phyloP scores from a whole-genome alignment of 2,329 filamentous ascomycete genomes.

The Zymoseptoria pseudotritici region DNA sequence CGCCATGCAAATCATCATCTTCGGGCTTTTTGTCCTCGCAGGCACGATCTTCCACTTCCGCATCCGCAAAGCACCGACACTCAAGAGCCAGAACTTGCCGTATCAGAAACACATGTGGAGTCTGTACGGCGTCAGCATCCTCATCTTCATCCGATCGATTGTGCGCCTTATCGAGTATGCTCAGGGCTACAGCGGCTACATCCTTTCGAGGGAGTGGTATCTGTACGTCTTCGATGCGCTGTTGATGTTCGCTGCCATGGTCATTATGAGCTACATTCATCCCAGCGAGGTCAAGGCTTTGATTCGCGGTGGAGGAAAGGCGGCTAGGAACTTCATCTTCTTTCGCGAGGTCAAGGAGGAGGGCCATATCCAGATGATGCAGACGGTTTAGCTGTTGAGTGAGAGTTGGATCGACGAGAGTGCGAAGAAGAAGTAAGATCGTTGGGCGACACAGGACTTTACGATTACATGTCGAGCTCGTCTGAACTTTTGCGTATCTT shows the following conservation, averaged over 20 bases:
- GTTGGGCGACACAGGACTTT: no score
- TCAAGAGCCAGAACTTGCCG: slow-evolving; percentile 5
- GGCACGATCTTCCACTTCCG: slow-evolving; percentile 26
- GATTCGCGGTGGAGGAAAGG: slow-evolving; percentile 9
- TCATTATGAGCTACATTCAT: slow-evolving; percentile 9
- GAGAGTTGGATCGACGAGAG: no score
- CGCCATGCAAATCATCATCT: slow-evolving; percentile 44
- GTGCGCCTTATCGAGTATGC: slow-evolving; percentile 46
- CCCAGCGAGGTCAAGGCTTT: slow-evolving; percentile 11
- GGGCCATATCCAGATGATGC: not conserved
- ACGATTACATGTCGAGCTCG: no score
- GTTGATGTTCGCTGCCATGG: slow-evolving; percentile 12
- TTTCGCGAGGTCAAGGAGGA: not conserved
- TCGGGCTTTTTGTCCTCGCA: slow-evolving; percentile 41
- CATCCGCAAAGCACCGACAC: slow-evolving; percentile 11
- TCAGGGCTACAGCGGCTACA: slow-evolving; percentile 37
- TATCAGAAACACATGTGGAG: slow-evolving; percentile 35
- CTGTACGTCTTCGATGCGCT: slow-evolving; percentile 17
- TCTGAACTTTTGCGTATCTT: no score
- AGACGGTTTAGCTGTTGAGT: not conserved
- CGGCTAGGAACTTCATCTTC: slow-evolving; percentile 6
- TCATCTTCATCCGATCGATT: slow-evolving; percentile 44
- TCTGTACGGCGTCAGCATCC: slow-evolving; percentile 37
- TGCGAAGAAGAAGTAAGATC: no score
- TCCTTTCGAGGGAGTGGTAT: slow-evolving; percentile 33